These are phyloP conservation scores for Pascua guehoae DNA, from an alignment of 1,284 basidiomycete species.

Conservation along the genomic window DNA sequence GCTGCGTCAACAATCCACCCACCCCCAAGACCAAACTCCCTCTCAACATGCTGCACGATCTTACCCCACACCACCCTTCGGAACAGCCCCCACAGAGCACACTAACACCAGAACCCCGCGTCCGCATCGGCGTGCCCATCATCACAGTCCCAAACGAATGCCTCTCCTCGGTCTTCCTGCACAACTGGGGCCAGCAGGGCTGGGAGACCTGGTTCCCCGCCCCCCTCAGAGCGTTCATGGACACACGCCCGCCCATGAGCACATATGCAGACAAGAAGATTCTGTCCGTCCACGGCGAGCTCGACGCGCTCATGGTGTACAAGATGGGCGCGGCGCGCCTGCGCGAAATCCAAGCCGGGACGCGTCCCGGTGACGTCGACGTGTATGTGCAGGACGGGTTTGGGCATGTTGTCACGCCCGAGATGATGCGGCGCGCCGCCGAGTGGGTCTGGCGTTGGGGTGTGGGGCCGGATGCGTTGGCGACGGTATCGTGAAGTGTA, in stretches of 20 bases:
- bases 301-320: conserved; percentile 42
- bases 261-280: conserved; percentile 66
- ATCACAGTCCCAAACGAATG: conserved; percentile 4
- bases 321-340: conserved; percentile 29
- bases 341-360: conserved; percentile 23
- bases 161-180: not conserved
- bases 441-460: conserved; percentile 46
- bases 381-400: conserved; percentile 40
- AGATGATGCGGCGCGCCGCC: conserved; percentile 43
- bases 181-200: too few relatives aligned
- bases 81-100: too few relatives aligned
- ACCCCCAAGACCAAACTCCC: too few relatives aligned
- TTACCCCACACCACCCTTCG: too few relatives aligned
- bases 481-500: too few relatives aligned
- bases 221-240: too few relatives aligned
- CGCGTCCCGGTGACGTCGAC: conserved; percentile 21
- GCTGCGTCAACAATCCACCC: too few relatives aligned
- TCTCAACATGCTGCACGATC: too few relatives aligned
- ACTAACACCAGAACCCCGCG: not conserved
- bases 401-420: conserved; percentile 45
- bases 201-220: too few relatives aligned
- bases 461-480: too few relatives aligned
- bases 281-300: conserved; percentile 60
- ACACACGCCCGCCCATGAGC: conserved; percentile 45
- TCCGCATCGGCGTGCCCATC: conserved; percentile 9